Evolutionary conservation across 306 rosid species (phyloP).

Genomic region (Mimosa bimucronata): DNA sequence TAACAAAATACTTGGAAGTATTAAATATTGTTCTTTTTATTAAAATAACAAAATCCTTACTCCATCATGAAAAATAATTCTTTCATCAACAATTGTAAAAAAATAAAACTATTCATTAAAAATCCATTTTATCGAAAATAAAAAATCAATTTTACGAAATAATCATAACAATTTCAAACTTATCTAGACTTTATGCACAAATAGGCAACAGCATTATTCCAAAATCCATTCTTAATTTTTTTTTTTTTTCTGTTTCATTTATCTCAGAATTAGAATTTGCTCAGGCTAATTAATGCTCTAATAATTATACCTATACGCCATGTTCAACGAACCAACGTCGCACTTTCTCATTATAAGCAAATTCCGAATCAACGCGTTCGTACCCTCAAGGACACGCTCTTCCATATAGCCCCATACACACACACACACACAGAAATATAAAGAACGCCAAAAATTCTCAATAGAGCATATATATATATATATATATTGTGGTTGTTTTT

Average conservation of each 20-base stretch:
- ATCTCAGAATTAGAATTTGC: neutral
- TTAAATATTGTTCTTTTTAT: too few relatives aligned
- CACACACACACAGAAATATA: neutral
- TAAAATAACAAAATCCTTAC: too few relatives aligned
- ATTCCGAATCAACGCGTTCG: neutral
- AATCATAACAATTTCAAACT: too few relatives aligned
- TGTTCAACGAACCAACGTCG: slow-evolving; percentile 31
- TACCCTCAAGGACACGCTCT: slow-evolving; percentile 21
- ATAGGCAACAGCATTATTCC: neutral
- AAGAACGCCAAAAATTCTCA: neutral
- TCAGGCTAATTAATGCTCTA: neutral
- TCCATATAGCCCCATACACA: neutral
- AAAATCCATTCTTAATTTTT: neutral
- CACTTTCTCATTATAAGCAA: slow-evolving; percentile 8
- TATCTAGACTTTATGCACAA: neutral
- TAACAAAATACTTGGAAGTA: neutral
- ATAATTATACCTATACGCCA: neutral
- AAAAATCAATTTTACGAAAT: too few relatives aligned
- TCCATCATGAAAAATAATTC: neutral
- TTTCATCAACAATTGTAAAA: neutral
- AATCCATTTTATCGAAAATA: neutral
- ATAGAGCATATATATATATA: too few relatives aligned
- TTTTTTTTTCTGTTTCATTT: neutral
- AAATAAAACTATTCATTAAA: neutral
- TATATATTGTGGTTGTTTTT: too few relatives aligned